Evolutionary conservation across 805 yeast species (phyloP), one percentile per base, ranked within the genome.

Genomic region (Nakazawaea peltata): DNA sequence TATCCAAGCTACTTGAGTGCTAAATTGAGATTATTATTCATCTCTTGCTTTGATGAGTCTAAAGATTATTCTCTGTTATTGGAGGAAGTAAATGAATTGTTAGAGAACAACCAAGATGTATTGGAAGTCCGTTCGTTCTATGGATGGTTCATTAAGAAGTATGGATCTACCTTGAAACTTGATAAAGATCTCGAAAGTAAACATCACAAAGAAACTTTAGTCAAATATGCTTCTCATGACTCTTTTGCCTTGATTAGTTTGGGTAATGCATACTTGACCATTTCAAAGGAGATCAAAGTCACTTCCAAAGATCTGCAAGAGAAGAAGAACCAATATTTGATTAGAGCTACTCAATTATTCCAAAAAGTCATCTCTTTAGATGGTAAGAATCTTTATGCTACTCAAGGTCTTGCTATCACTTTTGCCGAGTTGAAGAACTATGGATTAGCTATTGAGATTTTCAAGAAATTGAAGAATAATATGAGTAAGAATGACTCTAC

Each of bases 381-480:
- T 59, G 75, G 88, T 2, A 67, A 71, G 45, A 85, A 90, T 53
- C 90, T 88, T 1, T 92, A 80, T 61, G 99, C 98, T 4, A 97
- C 98, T 1, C 98, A 92, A 57, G 99, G 99, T 37, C 69, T 92
- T 42, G 97, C 97, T 1, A 86, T 92, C 37, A 76, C 87, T 4
- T 82, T 86, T 55, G 94, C 94, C 9, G 97, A 90, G 49, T 80
- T 78, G 49, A 78, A 79, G 45, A 78, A 83, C 46, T 61, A 74
- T 23, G 77, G 74, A 18, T 67, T 78, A 41, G 95, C 97, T 0
- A 66, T 88, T 49, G 94, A 85, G 45, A 79, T 88, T 30, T 77
- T 92, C 50, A 73, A 94, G 55, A 86, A 88, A 47, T 77, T 88
- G 36, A 74, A 96, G 51, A 98, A 92, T 49, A 33, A 33, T 19